These are phyloP conservation scores for Yueomyces sinensis DNA, from an alignment of 805 yeast genomes.

Conservation along the genomic window DNA sequence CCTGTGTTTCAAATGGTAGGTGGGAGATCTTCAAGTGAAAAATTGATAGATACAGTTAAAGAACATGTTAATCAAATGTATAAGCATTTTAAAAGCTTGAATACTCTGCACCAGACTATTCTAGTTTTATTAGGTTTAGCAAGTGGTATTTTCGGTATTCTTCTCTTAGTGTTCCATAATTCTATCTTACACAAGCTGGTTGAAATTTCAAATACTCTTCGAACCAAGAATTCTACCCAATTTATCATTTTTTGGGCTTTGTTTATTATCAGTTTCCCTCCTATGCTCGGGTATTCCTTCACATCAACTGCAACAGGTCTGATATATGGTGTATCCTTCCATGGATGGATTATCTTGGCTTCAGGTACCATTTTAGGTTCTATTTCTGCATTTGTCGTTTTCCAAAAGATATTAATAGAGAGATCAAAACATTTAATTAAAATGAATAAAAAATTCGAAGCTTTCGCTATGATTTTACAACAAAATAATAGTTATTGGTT, in stretches of 20 bases:
- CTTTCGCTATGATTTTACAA: conserved; percentile 59
- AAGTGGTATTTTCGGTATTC: conserved; percentile 7
- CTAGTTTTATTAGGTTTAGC: conserved; percentile 6
- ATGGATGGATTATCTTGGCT: conserved; percentile 71
- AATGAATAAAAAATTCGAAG: conserved; percentile 51
- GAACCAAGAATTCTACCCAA: conserved; percentile 27
- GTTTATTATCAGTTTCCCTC: conserved; percentile 75
- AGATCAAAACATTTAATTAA: conserved; percentile 50
- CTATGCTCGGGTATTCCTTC: conserved; percentile 70
- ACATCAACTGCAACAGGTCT: conserved; percentile 60
- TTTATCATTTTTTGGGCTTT: conserved; percentile 38
- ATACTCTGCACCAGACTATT: conserved; percentile 14
- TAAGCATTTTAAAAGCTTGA: conserved; percentile 9
- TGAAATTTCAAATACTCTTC: conserved; percentile 33
- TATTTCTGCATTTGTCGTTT: conserved; percentile 54
- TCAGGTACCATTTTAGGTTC: conserved; percentile 63
- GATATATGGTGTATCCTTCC: conserved; percentile 59
- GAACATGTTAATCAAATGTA: conserved; percentile 5
- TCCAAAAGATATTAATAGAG: conserved; percentile 42
- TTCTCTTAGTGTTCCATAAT: conserved; percentile 17
- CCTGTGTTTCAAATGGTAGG: background rate
- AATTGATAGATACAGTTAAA: conserved; percentile 13
- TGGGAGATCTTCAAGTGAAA: conserved; percentile 20
- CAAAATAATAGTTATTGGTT: conserved; percentile 58
- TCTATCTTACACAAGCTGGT: conserved; percentile 24